Conservation (phyloP, 2,329 filamentous ascomycete species). For the Trichoderma lentiforme region DNA sequence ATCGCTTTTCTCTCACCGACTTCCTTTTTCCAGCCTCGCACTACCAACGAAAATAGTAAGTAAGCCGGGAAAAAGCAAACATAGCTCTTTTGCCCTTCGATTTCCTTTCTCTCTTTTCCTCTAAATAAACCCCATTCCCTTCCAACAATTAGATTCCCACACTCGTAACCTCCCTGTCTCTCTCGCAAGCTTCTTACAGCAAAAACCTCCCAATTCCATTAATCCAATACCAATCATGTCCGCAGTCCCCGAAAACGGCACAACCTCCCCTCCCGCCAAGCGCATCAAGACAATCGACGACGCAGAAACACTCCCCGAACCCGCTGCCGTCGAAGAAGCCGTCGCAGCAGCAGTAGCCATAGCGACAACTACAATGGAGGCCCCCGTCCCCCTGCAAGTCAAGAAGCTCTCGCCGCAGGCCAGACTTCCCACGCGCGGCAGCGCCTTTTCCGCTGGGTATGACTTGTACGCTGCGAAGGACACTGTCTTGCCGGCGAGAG, state of each 20-base stretch:
- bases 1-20: constrained; percentile 11
- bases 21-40: background rate
- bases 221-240: constrained; percentile 19
- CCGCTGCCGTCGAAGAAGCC: background rate
- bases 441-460: constrained; percentile 86
- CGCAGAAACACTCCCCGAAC: background rate
- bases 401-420: constrained; percentile 82
- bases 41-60: background rate
- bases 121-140: background rate
- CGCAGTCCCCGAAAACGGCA: constrained; percentile 45
- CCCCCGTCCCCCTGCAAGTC: constrained; percentile 67
- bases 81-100: background rate
- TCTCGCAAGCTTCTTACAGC: background rate
- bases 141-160: background rate
- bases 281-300: constrained; percentile 62
- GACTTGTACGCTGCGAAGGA: constrained; percentile 81
- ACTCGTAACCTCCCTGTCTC: background rate
- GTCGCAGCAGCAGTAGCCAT: background rate
- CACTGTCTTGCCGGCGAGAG: constrained; percentile 72
- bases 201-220: background rate
- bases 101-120: background rate
- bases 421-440: constrained; percentile 82
- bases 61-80: background rate
- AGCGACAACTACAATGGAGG: constrained; percentile 29
- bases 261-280: constrained; percentile 74